These are phyloP conservation scores for Carpinus fangiana DNA, from an alignment of 306 rosid genomes.

Conservation along the genomic window DNA sequence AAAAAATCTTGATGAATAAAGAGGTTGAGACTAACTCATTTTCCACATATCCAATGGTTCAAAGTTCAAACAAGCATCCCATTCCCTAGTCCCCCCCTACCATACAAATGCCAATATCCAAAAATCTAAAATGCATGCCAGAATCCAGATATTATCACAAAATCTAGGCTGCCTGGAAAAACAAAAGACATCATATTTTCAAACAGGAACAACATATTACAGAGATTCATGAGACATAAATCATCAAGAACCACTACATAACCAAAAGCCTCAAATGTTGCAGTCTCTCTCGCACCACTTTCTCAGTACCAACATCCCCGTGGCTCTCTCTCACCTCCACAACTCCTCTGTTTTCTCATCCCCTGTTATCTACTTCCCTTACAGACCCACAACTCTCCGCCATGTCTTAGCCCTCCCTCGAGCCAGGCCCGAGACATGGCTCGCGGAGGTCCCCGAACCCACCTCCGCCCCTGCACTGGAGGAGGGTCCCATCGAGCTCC, in stretches of 20 bases:
- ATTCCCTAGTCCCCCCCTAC: no score
- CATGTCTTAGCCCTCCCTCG: conserved; percentile 41
- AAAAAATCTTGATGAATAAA: no score
- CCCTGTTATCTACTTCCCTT: conserved; percentile 28
- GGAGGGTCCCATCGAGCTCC: conserved; percentile 73
- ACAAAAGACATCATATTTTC: background rate
- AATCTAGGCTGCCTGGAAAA: background rate
- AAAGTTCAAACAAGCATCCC: no score
- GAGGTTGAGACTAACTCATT: no score
- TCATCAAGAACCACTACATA: background rate
- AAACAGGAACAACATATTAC: background rate
- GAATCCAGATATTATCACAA: background rate
- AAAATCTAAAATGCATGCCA: background rate
- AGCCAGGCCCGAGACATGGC: conserved; percentile 35
- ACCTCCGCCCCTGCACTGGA: conserved; percentile 30
- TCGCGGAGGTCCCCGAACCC: conserved; percentile 44
- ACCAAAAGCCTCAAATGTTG: conserved; percentile 46
- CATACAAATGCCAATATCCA: background rate
- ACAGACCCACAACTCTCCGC: conserved; percentile 44
- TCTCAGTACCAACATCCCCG: conserved; percentile 39
- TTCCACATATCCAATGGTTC: no score
- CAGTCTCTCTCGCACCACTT: conserved; percentile 43
- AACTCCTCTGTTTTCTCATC: conserved; percentile 25
- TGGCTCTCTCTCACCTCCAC: conserved; percentile 11
- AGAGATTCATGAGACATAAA: background rate